Conservation (phyloP, 495 filamentous ascomycete genomes). For the Neurospora sp. region DNA sequence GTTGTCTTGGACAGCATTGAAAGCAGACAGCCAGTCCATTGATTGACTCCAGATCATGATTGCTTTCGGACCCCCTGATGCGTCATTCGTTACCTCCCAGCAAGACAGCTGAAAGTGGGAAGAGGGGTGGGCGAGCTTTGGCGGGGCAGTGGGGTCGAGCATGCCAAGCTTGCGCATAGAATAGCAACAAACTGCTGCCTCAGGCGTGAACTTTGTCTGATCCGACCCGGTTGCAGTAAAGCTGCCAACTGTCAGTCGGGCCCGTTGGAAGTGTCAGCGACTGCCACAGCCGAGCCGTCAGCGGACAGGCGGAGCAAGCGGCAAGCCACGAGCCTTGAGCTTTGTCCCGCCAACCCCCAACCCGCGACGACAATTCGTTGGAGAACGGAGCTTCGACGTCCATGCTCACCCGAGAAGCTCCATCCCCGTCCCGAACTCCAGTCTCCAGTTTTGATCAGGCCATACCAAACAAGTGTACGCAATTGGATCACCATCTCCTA, state of each 20-base stretch:
- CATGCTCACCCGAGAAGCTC: not conserved
- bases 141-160: not conserved
- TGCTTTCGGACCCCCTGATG: not conserved
- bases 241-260: not conserved
- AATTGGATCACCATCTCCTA: conserved; percentile 4
- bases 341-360: not conserved
- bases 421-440: not conserved
- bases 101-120: not conserved
- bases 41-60: not conserved
- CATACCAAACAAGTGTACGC: conserved; percentile 5
- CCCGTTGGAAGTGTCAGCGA: not conserved
- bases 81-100: not conserved
- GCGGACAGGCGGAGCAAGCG: not conserved
- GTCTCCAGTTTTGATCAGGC: conserved; percentile 5
- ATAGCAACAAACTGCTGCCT: not conserved
- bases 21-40: not conserved
- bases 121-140: not conserved
- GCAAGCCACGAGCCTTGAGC: not conserved
- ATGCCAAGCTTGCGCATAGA: not conserved
- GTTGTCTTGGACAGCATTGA: not conserved
- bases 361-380: not conserved
- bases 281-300: not conserved
- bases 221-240: not conserved
- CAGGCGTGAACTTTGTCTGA: not conserved
- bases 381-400: not conserved